Evolutionary conservation across 1,139 yeast species (phyloP).

Genomic region (Saccharomycopsis hybrid): DNA sequence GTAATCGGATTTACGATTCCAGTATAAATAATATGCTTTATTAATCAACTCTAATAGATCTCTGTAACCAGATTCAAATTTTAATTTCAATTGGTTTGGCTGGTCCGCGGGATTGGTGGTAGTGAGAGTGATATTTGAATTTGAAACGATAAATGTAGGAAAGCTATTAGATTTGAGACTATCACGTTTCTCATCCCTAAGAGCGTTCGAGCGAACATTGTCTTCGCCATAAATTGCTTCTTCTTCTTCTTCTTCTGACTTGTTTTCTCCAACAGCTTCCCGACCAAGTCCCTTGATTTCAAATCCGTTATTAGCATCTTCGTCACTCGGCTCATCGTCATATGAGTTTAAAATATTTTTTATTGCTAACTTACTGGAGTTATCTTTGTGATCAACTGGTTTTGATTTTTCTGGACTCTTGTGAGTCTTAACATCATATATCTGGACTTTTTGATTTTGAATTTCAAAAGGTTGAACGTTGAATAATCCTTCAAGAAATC

Average conservation of each 20-base stretch:
- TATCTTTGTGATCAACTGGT: too few species aligned
- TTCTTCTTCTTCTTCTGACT: slow-evolving; percentile 3
- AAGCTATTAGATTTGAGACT: neutral
- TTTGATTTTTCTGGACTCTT: too few species aligned
- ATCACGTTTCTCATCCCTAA: neutral
- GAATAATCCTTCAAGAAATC: slow-evolving; percentile 1
- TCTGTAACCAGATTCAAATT: neutral
- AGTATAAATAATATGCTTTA: neutral
- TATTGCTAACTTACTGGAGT: slow-evolving; percentile 2
- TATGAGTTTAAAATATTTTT: slow-evolving; percentile 10
- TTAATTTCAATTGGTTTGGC: too few species aligned
- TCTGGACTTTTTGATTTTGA: neutral
- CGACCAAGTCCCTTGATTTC: too few species aligned
- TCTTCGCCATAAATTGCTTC: neutral
- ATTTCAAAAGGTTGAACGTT: slow-evolving; percentile 10
- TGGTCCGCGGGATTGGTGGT: too few species aligned
- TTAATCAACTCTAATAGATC: slow-evolving; percentile 1
- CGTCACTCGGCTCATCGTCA: too few species aligned
- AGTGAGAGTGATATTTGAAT: too few species aligned
- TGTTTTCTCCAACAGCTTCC: too few species aligned
- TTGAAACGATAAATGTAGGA: slow-evolving; percentile 7
- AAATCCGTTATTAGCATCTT: too few species aligned
- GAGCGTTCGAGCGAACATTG: neutral
- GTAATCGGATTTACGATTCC: neutral
- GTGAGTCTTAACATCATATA: neutral